phyloP scores from a whole-genome alignment of 78 protist genomes.

The Polysphondylium violaceum region DNA sequence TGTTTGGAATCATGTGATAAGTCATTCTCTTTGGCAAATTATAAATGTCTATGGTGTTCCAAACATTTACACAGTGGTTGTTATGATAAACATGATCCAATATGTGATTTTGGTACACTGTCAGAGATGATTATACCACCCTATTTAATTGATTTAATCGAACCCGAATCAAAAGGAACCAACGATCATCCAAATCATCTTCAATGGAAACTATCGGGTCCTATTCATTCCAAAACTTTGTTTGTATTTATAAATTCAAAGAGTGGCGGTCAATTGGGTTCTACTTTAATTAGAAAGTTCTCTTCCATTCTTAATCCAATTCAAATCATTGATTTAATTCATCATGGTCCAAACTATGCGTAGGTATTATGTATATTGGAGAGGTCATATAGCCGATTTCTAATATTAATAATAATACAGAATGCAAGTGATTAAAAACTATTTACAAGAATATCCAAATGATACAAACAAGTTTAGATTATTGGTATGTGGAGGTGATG shows the following conservation, averaged over 20 bases:
- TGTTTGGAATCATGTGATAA: constrained; percentile 19
- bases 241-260: constrained; percentile 65
- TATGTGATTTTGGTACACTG: constrained; percentile 39
- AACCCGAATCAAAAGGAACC: neutral
- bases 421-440: neutral
- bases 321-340: constrained; percentile 57
- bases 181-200: neutral
- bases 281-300: constrained; percentile 23
- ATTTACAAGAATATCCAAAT: constrained; percentile 28
- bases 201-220: neutral
- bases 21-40: constrained; percentile 60
- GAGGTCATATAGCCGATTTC: too few relatives aligned
- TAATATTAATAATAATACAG: too few relatives aligned
- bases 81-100: constrained; percentile 28
- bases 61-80: constrained; percentile 37
- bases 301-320: constrained; percentile 54
- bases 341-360: constrained; percentile 44
- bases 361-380: too few relatives aligned
- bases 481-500: constrained; percentile 94
- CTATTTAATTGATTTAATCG: neutral
- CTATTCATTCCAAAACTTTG: constrained; percentile 8
- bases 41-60: constrained; percentile 56
- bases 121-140: constrained; percentile 59
- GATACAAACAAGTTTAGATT: constrained; percentile 48
- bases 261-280: constrained; percentile 75